Evolutionary conservation across 768 basidiomycete species (phyloP), one percentile per base, ranked within the genome.

Genomic region (Russula olivacea): DNA sequence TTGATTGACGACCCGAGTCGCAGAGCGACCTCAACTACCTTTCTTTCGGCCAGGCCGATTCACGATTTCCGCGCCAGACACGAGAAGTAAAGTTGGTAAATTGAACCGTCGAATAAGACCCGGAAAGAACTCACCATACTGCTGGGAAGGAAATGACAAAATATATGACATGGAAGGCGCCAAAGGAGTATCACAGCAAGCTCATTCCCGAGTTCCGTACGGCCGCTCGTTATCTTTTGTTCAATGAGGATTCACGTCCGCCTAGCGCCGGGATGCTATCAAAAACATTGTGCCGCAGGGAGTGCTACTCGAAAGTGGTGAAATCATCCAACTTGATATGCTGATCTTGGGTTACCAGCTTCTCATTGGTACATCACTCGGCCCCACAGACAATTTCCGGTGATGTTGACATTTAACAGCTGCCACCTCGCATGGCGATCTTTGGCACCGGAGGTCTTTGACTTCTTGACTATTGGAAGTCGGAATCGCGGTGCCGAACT

Each of bases 331-430:
- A 9, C 71, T 84, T 38, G 84, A 85, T 69, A 77, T 81, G n/a
- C 79, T 85, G 50, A 78, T 85, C 47, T 82, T 82, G 65, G 79
- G 75, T n/a, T 11, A 86, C 84, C 4, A 83, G 83, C 1, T 85
- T 79, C 69, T 76, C 75, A 8, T 48, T 80, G 36, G 83, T 82
- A 64, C 55, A 78, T 23, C 43, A 4, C 9, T 38, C 12, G 38
- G n/a, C 28, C 23, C 21, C 12, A 15, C 52, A 51, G 48, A 59
- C 41, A 19, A 23, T 4, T 65, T 55, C 43, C 19, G 12, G 47
- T 14, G 59, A 32, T 25, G 38, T 17, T 17, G 15, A 40, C 38
- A 40, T 15, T n/a, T 21, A 45, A 57, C 49, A 68, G 67, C 3
- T 63, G 50, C 55, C 58, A 19, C 32, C 61, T 8, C 53, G 58